These are phyloP conservation scores for Wickerhamiella dianesei DNA, from an alignment of 805 yeast species.

Conservation along the genomic window DNA sequence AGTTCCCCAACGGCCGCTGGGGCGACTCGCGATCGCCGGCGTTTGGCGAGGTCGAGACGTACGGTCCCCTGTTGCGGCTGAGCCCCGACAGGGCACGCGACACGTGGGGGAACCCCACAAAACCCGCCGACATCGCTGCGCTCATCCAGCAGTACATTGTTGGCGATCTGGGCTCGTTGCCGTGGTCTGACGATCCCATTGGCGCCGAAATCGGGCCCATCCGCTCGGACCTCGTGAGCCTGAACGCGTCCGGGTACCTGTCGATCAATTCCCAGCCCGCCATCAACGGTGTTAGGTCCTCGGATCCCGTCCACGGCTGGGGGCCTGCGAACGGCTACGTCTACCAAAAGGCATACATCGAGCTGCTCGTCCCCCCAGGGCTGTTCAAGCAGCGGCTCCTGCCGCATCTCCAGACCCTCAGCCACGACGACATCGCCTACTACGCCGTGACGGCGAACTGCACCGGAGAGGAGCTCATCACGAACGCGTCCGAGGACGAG, in stretches of 20 bases:
- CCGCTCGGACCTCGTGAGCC: conserved; percentile 40
- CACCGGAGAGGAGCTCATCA: conserved; percentile 38
- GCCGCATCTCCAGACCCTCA: conserved; percentile 27
- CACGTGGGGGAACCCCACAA: conserved; percentile 75
- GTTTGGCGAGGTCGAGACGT: conserved; percentile 75
- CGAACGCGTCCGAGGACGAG: conserved; percentile 62
- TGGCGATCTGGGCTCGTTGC: conserved; percentile 62
- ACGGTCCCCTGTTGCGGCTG: conserved; percentile 71
- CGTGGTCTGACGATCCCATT: conserved; percentile 92
- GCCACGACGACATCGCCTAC: conserved; percentile 44
- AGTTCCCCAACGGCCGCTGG: conserved; percentile 97
- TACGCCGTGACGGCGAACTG: conserved; percentile 50
- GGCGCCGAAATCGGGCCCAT: conserved; percentile 61
- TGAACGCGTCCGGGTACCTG: conserved; percentile 55
- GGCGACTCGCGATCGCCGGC: conserved; percentile 98
- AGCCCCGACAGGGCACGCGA: conserved; percentile 58
- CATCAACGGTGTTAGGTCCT: conserved; percentile 63
- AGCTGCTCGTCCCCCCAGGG: conserved; percentile 58
- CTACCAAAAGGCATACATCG: conserved; percentile 87
- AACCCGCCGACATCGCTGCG: conserved; percentile 43
- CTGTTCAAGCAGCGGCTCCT: conserved; percentile 34
- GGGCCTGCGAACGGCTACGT: conserved; percentile 90
- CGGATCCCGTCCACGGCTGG: conserved; percentile 74
- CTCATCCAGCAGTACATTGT: conserved; percentile 56
- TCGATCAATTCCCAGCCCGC: conserved; percentile 94